phyloP scores from a whole-genome alignment of 2,329 filamentous ascomycete species.

The Cladorrhinum sp. region DNA sequence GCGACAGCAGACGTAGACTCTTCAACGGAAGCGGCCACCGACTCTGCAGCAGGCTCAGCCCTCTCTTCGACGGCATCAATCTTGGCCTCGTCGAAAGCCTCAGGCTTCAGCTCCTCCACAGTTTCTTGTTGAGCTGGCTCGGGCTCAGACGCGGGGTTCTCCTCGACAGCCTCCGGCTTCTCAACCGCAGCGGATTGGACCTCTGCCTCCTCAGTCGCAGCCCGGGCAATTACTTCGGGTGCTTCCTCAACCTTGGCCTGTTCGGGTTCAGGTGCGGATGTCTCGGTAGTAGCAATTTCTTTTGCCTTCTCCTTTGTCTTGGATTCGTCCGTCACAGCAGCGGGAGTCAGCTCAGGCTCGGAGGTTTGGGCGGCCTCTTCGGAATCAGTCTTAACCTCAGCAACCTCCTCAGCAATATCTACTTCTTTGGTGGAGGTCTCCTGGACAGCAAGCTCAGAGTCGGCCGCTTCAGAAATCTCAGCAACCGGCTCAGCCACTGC shows the following conservation, averaged over 20 bases:
- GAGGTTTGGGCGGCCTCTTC: background rate
- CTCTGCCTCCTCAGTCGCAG: background rate
- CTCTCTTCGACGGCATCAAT: background rate
- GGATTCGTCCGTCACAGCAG: background rate
- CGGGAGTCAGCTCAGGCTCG: background rate
- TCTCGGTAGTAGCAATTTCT: background rate
- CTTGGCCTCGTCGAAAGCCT: slow-evolving; percentile 5
- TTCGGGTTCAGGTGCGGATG: background rate
- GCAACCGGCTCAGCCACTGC: background rate
- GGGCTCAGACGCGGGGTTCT: background rate
- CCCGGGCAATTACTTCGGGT: background rate
- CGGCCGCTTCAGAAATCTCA: background rate
- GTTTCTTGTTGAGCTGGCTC: background rate
- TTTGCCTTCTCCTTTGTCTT: background rate
- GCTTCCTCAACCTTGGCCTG: background rate
- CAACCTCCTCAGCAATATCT: slow-evolving; percentile 9
- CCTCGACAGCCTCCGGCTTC: background rate
- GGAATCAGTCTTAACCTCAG: slow-evolving; percentile 5
- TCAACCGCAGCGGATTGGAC: background rate
- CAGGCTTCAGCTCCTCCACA: background rate
- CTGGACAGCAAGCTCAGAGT: background rate
- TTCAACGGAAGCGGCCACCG: background rate
- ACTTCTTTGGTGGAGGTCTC: background rate
- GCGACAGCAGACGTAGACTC: background rate
- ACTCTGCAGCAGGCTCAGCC: background rate